Base-by-base conservation (phyloP, 768 basidiomycete genomes). In the Inosperma sp. region DNA sequence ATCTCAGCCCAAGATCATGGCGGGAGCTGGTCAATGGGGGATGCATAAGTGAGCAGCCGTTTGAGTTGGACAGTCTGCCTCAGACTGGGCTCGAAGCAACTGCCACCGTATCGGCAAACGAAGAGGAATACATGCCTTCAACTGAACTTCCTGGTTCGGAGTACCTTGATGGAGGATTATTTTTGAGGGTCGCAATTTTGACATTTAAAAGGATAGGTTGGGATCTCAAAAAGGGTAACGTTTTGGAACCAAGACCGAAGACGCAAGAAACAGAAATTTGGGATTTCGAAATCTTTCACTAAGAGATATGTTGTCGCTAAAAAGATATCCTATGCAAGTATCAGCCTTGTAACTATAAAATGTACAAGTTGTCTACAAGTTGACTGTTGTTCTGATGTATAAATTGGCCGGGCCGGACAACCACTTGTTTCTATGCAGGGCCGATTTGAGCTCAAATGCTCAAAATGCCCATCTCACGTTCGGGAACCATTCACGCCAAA, bases 151-250 rank as follows among this genome's bases (percentile, higher is more conserved):
- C 71, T 12, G 83, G 77, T n/a, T 74, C 72, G 5, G 78, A 79
- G 46, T 60, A 68, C 33, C 56, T 77, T 23, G 85, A 87, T 60
- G 85, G 85, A 7, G 78, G 77, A 14, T 57, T 88, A 41, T 88
- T 88, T 60, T 56, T 83, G 30, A 69, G 83, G 37, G 68, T 70
- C 0, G 84, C 82, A 4, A 74, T 75, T 51, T 56, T 83, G 59
- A 79, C 79, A 4, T 68, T 72, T 19, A 68, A 74, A 49, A 65
- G 72, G 49, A 68, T 69, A 62, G 68, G 68, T 19, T 64, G 70
- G 59, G 60, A 69, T 7, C 62, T 67, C 13, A 72, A 76, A 46
- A 75, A 73, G 0, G 68, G 66, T 53, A 47, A 50, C 19, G 21
- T 33, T 2, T 34, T 54, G 16, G 25, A 10, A 37, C 16, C 35